Percentiles rank a stretch among this genome's conserved stretches.
Conservation (phyloP, 805 yeast species). For the Candida coquimbonensis region DNA sequence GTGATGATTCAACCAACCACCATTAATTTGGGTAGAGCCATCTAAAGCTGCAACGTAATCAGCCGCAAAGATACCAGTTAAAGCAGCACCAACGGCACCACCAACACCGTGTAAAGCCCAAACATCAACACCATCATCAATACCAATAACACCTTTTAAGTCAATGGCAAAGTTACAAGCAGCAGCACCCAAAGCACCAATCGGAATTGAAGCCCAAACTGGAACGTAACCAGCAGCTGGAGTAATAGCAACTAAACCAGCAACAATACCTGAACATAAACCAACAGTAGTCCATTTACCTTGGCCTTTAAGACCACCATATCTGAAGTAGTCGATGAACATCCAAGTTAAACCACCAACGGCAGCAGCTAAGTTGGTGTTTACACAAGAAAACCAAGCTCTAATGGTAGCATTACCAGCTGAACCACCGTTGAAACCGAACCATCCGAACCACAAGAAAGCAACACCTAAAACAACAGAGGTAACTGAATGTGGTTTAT, state of each 20-base stretch:
- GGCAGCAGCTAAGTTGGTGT: slow-evolving; percentile 91
- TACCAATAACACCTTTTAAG: slow-evolving; percentile 57
- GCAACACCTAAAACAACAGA: slow-evolving; percentile 90
- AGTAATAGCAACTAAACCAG: slow-evolving; percentile 91
- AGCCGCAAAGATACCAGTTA: slow-evolving; percentile 90
- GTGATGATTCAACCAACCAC: slow-evolving; percentile 88
- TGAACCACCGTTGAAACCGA: slow-evolving; percentile 98
- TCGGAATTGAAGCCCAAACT: slow-evolving; percentile 76
- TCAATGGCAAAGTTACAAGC: slow-evolving; percentile 84
- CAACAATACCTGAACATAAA: slow-evolving; percentile 86
- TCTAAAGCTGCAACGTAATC: slow-evolving; percentile 81
- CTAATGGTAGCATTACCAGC: slow-evolving; percentile 89
- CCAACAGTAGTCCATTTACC: slow-evolving; percentile 91
- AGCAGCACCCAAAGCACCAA: slow-evolving; percentile 70
- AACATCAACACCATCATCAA: slow-evolving; percentile 94
- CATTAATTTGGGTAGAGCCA: slow-evolving; percentile 57
- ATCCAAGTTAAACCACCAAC: slow-evolving; percentile 91
- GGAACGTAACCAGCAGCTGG: slow-evolving; percentile 98
- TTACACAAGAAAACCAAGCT: slow-evolving; percentile 88
- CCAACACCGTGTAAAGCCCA: slow-evolving; percentile 93
- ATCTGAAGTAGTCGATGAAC: slow-evolving; percentile 76
- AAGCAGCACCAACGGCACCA: slow-evolving; percentile 72
- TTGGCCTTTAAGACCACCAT: slow-evolving; percentile 29
- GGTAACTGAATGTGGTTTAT: slow-evolving; percentile 89
- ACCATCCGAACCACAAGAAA: slow-evolving; percentile 98